Percentiles rank a stretch among this genome's conserved stretches.
These are phyloP conservation scores for Populus pruinosa DNA, from an alignment of 345 rosid species.

Conservation along the genomic window DNA sequence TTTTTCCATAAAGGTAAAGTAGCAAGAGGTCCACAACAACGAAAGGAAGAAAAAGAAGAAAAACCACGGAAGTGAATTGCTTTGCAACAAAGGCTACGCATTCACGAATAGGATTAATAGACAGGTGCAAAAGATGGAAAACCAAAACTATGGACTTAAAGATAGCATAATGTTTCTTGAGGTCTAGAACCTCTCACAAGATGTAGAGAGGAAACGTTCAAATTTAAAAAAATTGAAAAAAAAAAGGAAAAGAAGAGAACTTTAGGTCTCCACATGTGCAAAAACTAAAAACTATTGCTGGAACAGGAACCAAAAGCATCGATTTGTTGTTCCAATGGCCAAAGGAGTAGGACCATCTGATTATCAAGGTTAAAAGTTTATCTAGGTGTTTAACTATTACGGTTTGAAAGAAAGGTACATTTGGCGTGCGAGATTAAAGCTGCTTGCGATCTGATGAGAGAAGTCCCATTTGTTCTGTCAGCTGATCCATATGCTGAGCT, in stretches of 20 bases:
- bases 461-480: conserved; percentile 83
- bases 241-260: not conserved
- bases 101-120: not conserved
- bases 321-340: conserved; percentile 11
- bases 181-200: not conserved
- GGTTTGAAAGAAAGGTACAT: conserved; percentile 11
- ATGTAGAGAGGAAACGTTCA: not conserved
- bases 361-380: conserved; percentile 3
- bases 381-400: conserved; percentile 2
- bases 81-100: not conserved
- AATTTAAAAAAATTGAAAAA: not conserved
- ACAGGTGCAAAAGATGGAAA: not conserved
- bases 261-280: conserved; percentile 12
- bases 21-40: not conserved
- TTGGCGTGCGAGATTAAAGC: conserved; percentile 16
- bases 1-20: not conserved
- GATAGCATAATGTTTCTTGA: not conserved
- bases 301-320: conserved; percentile 8
- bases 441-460: conserved; percentile 51
- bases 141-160: not conserved
- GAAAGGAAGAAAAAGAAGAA: not conserved
- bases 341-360: conserved; percentile 2
- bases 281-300: conserved; percentile 11
- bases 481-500: conserved; percentile 55
- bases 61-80: not conserved